Percentiles rank a stretch among this genome's conserved stretches.
Evolutionary conservation across 2,329 filamentous ascomycete genomes (phyloP).

Genomic region (Chaetomiaceae sp.): DNA sequence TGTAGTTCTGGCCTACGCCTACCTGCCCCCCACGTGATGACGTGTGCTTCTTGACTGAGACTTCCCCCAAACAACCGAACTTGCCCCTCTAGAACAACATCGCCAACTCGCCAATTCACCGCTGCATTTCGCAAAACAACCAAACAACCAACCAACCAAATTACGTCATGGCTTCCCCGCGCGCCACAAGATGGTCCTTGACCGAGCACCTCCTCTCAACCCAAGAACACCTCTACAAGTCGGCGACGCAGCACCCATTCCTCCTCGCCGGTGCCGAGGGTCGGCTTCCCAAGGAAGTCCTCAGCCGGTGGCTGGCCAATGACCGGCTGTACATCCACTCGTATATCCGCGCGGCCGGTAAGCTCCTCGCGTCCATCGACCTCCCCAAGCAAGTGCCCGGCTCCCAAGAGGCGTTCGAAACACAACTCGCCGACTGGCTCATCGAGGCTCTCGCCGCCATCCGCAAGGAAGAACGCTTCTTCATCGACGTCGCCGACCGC

Average conservation of each 20-base stretch:
- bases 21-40: background rate
- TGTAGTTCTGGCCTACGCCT: too few relatives aligned
- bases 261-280: constrained; percentile 61
- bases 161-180: constrained; percentile 14
- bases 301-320: constrained; percentile 66
- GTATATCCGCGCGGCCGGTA: constrained; percentile 61
- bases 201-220: constrained; percentile 54
- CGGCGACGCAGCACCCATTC: constrained; percentile 63
- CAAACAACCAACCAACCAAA: too few relatives aligned
- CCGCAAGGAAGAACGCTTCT: constrained; percentile 62
- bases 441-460: constrained; percentile 63
- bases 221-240: constrained; percentile 42
- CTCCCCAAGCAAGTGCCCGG: constrained; percentile 41
- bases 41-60: too few relatives aligned
- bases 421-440: constrained; percentile 57
- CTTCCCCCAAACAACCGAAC: too few relatives aligned
- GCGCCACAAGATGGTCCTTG: constrained; percentile 39
- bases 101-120: too few relatives aligned
- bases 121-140: background rate
- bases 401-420: constrained; percentile 38
- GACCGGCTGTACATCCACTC: constrained; percentile 67
- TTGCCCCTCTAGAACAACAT: too few relatives aligned
- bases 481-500: constrained; percentile 57
- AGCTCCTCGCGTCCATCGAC: constrained; percentile 58
- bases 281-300: constrained; percentile 48